Evolutionary conservation across 2,329 filamentous ascomycete genomes (phyloP), one percentile per base, ranked within the genome.

Genomic region (Penicillium sp.): DNA sequence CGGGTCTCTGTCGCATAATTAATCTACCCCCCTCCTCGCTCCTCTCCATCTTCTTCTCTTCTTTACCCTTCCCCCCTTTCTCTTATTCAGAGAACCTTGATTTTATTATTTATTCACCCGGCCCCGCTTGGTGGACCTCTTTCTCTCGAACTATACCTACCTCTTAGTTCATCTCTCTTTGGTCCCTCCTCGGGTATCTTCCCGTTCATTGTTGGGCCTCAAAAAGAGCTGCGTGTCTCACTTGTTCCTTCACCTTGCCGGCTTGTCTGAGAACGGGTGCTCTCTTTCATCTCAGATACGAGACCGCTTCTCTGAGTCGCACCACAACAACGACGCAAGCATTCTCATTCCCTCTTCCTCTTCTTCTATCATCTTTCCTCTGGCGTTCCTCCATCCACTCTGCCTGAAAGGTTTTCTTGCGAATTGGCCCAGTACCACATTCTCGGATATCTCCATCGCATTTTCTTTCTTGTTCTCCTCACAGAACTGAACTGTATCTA

Each of bases 281-380:
- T 40, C 33, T 55, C 56, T 60, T 58, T 60, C 49, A 62, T 23
- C 26, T 24, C 46, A 50, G 31, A 52, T 58, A 47, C 55, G 56
- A 61, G 44, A 52, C 45, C 43, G 49, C 26, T 28, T 43, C 43
- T 21, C 37, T 51, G 40, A 13, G 55, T 59, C 23, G 43, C 37
- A 58, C 51, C 5, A 28, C 5, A 56, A 31, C 59, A 60, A 52
- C 40, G 45, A 47, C 47, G 24, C 53, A 44, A 45, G 51, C 47
- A 53, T 56, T 52, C 43, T 56, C 53, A 52, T 51, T 50, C 52
- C 29, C 47, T 56, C 48, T 61, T 65, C 59, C 57, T 66, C 60
- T 56, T 39, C 58, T 65, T 64, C 59, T 60, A 58, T 60, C 42
- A 59, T 60, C 50, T 55, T 65, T 51, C 48, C 42, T 45, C 51